phyloP scores from a whole-genome alignment of 495 filamentous ascomycete genomes.

The Aspergillus steynii region DNA sequence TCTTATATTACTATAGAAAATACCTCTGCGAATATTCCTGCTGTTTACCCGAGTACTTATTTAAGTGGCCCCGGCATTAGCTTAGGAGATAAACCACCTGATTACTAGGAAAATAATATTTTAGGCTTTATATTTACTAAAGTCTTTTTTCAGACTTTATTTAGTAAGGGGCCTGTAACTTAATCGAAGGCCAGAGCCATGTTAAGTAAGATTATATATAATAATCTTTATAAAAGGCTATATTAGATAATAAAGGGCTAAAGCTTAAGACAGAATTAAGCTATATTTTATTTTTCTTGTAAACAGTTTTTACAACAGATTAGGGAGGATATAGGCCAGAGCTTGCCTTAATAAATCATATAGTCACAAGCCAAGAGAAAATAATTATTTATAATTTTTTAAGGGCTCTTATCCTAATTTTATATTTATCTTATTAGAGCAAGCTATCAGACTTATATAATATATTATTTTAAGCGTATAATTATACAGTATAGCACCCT shows the following conservation, averaged over 20 bases:
- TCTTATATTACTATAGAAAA: not conserved
- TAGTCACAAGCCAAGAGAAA: not conserved
- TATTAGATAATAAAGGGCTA: not conserved
- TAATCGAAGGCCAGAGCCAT: not conserved
- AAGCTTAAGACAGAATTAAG: not conserved
- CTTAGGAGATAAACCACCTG: no score
- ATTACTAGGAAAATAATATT: no score
- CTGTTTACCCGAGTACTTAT: no score
- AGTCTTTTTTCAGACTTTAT: not conserved
- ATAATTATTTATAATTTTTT: not conserved
- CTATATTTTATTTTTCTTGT: not conserved
- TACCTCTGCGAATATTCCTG: no score
- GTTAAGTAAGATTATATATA: not conserved
- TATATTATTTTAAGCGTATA: not conserved
- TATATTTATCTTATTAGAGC: not conserved
- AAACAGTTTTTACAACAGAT: not conserved
- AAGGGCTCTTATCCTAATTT: not conserved
- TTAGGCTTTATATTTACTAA: no score
- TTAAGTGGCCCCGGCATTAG: no score
- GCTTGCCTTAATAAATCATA: not conserved
- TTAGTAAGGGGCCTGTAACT: constrained; percentile 1
- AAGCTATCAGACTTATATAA: not conserved
- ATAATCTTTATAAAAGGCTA: not conserved
- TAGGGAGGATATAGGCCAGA: not conserved
- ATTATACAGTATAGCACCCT: constrained; percentile 3